Base-by-base conservation (phyloP, 2,329 filamentous ascomycete species). In the Didymella segeticola region DNA sequence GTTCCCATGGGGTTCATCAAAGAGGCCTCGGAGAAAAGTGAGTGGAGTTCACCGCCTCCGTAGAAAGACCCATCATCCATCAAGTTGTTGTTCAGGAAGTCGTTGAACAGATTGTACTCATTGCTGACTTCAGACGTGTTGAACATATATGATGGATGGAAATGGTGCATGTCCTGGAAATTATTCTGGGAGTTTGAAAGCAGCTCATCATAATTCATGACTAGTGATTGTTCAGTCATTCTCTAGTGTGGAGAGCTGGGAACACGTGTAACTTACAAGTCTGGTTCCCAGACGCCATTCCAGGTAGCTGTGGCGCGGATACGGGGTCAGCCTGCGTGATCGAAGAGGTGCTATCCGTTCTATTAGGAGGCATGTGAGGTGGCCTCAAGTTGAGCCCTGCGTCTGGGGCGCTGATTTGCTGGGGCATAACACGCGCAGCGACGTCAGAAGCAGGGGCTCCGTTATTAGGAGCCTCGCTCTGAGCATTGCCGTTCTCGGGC, bases 41-140 rank as follows among this genome's bases (percentile, higher is more conserved):
- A 82, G 51, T 78, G 76, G 17, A 75, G 70, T 33, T 80, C 77
- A 43, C 74, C 72, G 56, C 70, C 66, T 36, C 68, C 67, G 47
- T 79, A 80, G 26, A 79, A 70, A 19, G 70, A 71, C 47, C 75
- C 77, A 59, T 81, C 93, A 77, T 98, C 93, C 61, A 97, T 83
- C 49, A 97, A 80, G 71, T 91, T 96, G 63, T 88, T 96, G 75
- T 93, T 95, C 57, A 99, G 83, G 72, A 98, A 98, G 75, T 99
- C 93, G 80, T 96, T 96, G 70, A 99, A 86, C 45, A 98, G 80
- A 72, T 97, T 96, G 75, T 96, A 97, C 80, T 99, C 95, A 78
- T 95, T 95, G 57, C 90, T 93, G 66, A 97, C 90, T 77, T 99
- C 95, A 59, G 92, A 90, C n/a, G 87, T 86, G 72, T 89, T 89